Base-by-base conservation (phyloP, 1,139 yeast species). In the Insectozyma bohioensis region DNA sequence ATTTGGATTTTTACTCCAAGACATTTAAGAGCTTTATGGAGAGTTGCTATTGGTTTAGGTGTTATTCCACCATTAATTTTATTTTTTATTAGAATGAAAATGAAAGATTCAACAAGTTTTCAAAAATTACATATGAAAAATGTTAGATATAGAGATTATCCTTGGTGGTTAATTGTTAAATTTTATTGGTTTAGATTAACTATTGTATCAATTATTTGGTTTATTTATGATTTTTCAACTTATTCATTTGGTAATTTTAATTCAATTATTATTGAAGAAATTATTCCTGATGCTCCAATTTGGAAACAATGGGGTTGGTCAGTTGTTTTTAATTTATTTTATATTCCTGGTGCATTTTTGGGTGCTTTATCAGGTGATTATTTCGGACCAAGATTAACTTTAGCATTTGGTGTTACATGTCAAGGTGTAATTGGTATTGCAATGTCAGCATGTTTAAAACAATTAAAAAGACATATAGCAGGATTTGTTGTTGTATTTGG, bases 251-350 rank as follows among this genome's bases (percentile, higher is more conserved):
- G 95, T 48, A 77, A 85, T 48, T 88, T 82, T 61, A 83, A 95
- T 9, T 64, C 88, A 13, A 70, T 72, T 42, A 85, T 88, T 43
- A 63, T 86, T 44, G 65, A 69, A 21, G 57, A 63, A 27, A 63
- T 86, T 38, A 75, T 85, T 40, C 79, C 85, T 18, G 40, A 42
- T 7, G 39, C 26, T 9, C 30, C 45, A 1, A 59, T 86, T 42
- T 81, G 82, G 61, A 75, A 80, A 55, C 74, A 84, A 15, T 86
- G 87, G 63, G 97, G 97, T 33, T 90, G 97, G 97, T 85, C 84
- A 56, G 85, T 85, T 41, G 92, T 90, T 4, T 75, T 90, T 51
- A 87, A 86, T 59, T 67, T 85, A 51, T 90, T 90, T 58, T 88
- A 90, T 58, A 63, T 90, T 25, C 97, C 97, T 9, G 97, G 97